Evolutionary conservation across 495 filamentous ascomycete species (phyloP), one percentile per base, ranked within the genome.

Genomic region (Articulospora tetracladia): DNA sequence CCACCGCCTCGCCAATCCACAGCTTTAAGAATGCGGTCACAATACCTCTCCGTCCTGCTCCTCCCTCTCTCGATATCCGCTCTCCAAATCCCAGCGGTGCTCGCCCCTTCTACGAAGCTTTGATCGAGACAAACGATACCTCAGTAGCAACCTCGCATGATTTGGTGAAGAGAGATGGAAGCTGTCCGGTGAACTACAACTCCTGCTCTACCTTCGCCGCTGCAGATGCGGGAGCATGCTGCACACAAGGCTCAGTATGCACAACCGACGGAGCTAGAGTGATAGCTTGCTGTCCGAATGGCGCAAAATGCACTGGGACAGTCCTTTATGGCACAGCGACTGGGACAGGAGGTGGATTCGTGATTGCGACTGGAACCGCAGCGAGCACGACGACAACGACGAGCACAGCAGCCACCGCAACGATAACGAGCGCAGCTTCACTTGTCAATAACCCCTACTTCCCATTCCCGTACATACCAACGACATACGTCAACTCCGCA

Each of bases 281-380:
- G 58, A 79, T 88, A 57, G 86, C 85, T 28, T 90, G 86, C 71
- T 90, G 86, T 70, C 83, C 84, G 7, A 75, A 70, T 12, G 78
- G 81, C 39, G 80, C 81, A 34, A 80, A 71, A 32, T 90, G 86
- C 66, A 88, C 84, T 0, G 86, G 86, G 3, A 82, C 74, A 13
- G 70, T 88, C 2, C 25, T 7, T 10, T 20, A 20, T n/a, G 27
- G 46, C 22, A 55, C 59, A 30, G 49, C 66, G 2, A 24, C 59
- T 23, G 26, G 10, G 15, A 73, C 70, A 0, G 65, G 62, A 19
- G 69, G 66, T 20, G 72, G 71, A 8, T 66, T 55, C 15, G 53
- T 66, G 2, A 62, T 65, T 3, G 69, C 61, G 3, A 54, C 24
- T 17, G 47, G 46, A 27, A 52, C 57, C 4, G 49, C 68, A 1